These are phyloP conservation scores for Pilobolus umbonatus DNA, from an alignment of 192 early-diverging fungal genomes.

Conservation along the genomic window DNA sequence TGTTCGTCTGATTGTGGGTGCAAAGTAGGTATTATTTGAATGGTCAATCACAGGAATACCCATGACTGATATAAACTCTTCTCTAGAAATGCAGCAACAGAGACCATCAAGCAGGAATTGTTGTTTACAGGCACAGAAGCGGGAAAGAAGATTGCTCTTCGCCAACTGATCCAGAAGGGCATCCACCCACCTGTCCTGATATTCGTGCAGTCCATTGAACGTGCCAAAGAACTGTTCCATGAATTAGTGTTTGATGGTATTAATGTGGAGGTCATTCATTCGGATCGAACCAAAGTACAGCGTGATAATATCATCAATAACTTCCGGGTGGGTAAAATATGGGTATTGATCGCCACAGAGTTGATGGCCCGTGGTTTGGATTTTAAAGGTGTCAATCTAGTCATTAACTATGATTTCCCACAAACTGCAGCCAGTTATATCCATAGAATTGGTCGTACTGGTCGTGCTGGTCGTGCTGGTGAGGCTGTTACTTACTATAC, in stretches of 20 bases:
- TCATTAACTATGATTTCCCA: conserved; percentile 99
- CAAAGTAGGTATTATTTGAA: conserved; percentile 47
- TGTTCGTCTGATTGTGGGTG: conserved; percentile 82
- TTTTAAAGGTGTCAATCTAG: conserved; percentile 95
- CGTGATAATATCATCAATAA: conserved; percentile 86
- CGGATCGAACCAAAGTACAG: conserved; percentile 89
- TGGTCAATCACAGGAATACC: neutral
- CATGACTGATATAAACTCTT: neutral
- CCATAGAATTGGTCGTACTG: conserved; percentile 95
- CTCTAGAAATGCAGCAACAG: conserved; percentile 80
- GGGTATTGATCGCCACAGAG: conserved; percentile 96
- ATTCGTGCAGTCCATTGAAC: conserved; percentile 96
- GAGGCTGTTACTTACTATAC: conserved; percentile 95
- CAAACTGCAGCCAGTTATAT: conserved; percentile 89
- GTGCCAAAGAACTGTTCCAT: conserved; percentile 93
- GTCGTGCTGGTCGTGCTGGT: conserved; percentile 89
- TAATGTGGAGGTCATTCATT: conserved; percentile 98
- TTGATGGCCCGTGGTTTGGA: conserved; percentile 98
- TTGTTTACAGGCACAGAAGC: conserved; percentile 90
- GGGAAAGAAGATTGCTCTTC: conserved; percentile 90
- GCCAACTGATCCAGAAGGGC: conserved; percentile 71
- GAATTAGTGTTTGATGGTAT: conserved; percentile 97
- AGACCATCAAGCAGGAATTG: conserved; percentile 84
- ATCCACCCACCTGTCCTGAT: conserved; percentile 92
- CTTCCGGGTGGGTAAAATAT: conserved; percentile 86